Base-by-base conservation (phyloP, 805 yeast species). In the Barnettozyma pratensis region DNA sequence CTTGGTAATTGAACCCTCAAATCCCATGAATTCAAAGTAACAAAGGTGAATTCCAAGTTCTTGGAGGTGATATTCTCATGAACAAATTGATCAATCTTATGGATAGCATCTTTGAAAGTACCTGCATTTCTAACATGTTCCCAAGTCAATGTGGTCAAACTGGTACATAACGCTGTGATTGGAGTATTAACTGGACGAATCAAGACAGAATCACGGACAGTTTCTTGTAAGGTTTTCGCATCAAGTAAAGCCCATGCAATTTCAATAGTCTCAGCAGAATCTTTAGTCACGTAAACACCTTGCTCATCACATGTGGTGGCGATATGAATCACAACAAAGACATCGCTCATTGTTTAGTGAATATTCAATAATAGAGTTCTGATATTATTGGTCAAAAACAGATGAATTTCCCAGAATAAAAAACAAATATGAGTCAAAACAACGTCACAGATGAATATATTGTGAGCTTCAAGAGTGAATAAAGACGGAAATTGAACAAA, bases 1-100 rank as follows among this genome's bases (percentile, higher is more conserved):
- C 95, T 75, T 10, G 86, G 85, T 35, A 91, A 68, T 59, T 83
- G 85, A 42, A 91, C 91, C 51, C 90, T 75, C 42, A 90, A 69
- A 58, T 83, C 83, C 83, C 85, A 81, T 9, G 84, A 73, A 59
- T 81, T 80, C 52, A 80, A 71, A 1, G 89, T 75, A 43, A 89
- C 82, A 55, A 89, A 79, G 4, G 81, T 71, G 62, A 87, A 83
- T 37, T 81, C 82, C 43, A 66, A 63, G 9, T 70, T 69, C 37
- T 70, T 64, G 32, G 70, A 56, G 10, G 73, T 62, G 32, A 78
- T 61, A 42, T 69, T 61, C 41, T 72, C 70, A 49, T 75, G 75
- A 43, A 83, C 68, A 51, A 69, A 74, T 27, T 57, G 54, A 58
- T 85, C 86, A 48, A 88, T 70, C 48, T 67, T 65, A 37, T 63